phyloP scores from a whole-genome alignment of 495 filamentous ascomycete genomes.

The Eremomyces bilateralis region DNA sequence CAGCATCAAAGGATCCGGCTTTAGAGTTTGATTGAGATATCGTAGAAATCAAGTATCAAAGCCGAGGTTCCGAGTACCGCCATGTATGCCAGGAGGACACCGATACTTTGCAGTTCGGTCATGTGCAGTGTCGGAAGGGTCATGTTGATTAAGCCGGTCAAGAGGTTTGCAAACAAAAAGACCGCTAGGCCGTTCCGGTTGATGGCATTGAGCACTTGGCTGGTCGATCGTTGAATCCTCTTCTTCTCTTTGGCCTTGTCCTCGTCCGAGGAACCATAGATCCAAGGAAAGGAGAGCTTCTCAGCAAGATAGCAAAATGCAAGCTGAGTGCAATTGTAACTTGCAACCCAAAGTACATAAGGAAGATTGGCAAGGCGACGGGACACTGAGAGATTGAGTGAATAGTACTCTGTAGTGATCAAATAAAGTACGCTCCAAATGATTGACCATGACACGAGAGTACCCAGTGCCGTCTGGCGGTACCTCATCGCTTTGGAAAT shows the following conservation, averaged over 20 bases:
- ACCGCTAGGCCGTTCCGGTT: constrained; percentile 75
- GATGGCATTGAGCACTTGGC: constrained; percentile 53
- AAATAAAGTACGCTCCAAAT: constrained; percentile 49
- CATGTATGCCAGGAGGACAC: constrained; percentile 50
- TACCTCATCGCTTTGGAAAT: no score
- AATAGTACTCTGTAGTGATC: constrained; percentile 43
- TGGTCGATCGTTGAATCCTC: constrained; percentile 43
- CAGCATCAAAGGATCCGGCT: no score
- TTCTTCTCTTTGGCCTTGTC: constrained; percentile 28
- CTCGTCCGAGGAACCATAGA: constrained; percentile 30
- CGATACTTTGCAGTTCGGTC: constrained; percentile 39
- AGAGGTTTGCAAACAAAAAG: constrained; percentile 72
- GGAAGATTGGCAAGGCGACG: constrained; percentile 82
- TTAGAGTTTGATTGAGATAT: no score
- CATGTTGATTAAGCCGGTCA: constrained; percentile 79
- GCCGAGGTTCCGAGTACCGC: constrained; percentile 42
- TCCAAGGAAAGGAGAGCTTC: constrained; percentile 47
- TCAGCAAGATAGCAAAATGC: constrained; percentile 58
- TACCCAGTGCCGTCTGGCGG: constrained; percentile 33
- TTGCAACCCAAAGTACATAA: constrained; percentile 75
- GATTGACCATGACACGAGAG: constrained; percentile 33
- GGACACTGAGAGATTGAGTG: constrained; percentile 53
- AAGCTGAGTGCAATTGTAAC: constrained; percentile 70
- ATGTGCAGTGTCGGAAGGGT: constrained; percentile 59
- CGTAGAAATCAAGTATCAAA: constrained; percentile 42